phyloP scores from a whole-genome alignment of 2,329 filamentous ascomycete genomes.

The Penicillium sp. region DNA sequence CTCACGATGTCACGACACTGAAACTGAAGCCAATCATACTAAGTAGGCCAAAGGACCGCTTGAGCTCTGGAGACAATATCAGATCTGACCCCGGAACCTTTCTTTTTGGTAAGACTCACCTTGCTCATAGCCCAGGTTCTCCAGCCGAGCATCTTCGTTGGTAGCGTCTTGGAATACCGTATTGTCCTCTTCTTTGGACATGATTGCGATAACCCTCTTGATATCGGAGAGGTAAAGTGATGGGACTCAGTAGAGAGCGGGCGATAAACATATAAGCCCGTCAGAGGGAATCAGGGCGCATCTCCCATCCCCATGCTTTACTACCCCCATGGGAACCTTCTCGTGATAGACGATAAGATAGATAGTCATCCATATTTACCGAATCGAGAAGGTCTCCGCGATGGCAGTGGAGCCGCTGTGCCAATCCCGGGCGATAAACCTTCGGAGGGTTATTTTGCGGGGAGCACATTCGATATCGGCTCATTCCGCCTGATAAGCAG shows the following conservation, averaged over 20 bases:
- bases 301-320: slow-evolving; percentile 8
- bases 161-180: slow-evolving; percentile 21
- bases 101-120: slow-evolving; percentile 18
- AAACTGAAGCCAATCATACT: slow-evolving; percentile 59
- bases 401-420: slow-evolving; percentile 15
- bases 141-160: slow-evolving; percentile 35
- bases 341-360: slow-evolving; percentile 22
- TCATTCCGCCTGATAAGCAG: slow-evolving; percentile 7
- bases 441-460: slow-evolving; percentile 21
- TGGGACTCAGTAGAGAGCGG: neutral
- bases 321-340: slow-evolving; percentile 7
- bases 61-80: slow-evolving; percentile 44
- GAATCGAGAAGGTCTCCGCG: slow-evolving; percentile 27
- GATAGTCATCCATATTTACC: slow-evolving; percentile 18
- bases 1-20: slow-evolving; percentile 52
- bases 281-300: neutral
- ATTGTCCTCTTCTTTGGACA: slow-evolving; percentile 26
- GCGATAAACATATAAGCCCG: slow-evolving; percentile 1
- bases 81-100: neutral
- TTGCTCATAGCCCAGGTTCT: slow-evolving; percentile 39
- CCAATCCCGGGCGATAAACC: slow-evolving; percentile 4
- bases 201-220: slow-evolving; percentile 3
- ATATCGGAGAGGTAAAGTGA: neutral
- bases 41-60: slow-evolving; percentile 51
- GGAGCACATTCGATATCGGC: slow-evolving; percentile 4